Evolutionary conservation across 1,139 yeast species (phyloP).

Genomic region (Debaryomycetaceae sp.): DNA sequence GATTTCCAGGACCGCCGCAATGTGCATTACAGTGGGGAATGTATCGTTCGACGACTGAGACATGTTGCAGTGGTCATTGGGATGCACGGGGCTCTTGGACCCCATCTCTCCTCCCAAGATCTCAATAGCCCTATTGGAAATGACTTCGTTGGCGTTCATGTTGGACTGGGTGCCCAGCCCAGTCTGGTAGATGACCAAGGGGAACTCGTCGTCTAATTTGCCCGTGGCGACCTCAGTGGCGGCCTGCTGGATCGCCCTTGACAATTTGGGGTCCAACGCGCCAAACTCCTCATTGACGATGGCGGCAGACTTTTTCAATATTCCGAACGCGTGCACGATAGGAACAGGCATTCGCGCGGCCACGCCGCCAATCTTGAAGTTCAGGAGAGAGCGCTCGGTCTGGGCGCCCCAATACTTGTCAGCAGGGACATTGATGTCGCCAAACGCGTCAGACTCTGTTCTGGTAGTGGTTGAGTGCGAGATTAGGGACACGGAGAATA

Average conservation of each 20-base stretch:
- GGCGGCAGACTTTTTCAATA: conserved; percentile 91
- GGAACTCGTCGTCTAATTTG: conserved; percentile 87
- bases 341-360: conserved; percentile 79
- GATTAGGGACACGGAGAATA: conserved; percentile 15
- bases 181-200: conserved; percentile 95
- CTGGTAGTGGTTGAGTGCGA: conserved; percentile 31
- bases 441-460: conserved; percentile 91
- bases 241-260: conserved; percentile 81
- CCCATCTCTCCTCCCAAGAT: conserved; percentile 86
- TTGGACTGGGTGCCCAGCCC: conserved; percentile 98
- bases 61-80: conserved; percentile 97
- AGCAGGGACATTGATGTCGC: conserved; percentile 82
- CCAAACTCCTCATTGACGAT: conserved; percentile 81
- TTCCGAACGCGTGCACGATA: conserved; percentile 81
- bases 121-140: conserved; percentile 96
- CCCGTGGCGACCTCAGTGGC: conserved; percentile 94
- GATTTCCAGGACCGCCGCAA: conserved; percentile 93
- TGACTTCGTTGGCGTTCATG: conserved; percentile 98
- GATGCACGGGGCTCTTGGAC: conserved; percentile 89
- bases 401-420: conserved; percentile 96
- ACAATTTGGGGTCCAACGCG: conserved; percentile 65
- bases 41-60: conserved; percentile 97
- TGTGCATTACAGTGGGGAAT: conserved; percentile 99
- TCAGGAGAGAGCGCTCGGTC: conserved; percentile 86
- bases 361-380: conserved; percentile 91